Conservation (phyloP, 2,329 filamentous ascomycete genomes). For the Fonsecaea pedrosoi region DNA sequence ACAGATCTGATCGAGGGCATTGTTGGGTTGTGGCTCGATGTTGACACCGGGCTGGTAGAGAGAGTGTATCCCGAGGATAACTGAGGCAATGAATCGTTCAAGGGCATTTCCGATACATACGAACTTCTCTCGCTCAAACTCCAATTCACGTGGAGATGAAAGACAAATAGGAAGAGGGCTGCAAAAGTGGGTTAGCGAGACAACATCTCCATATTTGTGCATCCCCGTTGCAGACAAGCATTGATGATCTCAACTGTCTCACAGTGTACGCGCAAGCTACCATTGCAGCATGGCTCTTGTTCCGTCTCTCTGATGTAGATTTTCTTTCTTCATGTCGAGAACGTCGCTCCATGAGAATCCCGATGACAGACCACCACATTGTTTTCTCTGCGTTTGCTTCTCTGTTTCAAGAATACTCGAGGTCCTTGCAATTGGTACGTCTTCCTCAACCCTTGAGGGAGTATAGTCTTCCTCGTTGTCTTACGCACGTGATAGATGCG, state of each 20-base stretch:
- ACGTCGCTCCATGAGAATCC: neutral
- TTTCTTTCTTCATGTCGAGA: neutral
- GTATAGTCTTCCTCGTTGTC: neutral
- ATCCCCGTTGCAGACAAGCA: neutral
- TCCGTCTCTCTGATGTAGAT: neutral
- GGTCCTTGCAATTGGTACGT: too few species aligned
- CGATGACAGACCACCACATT: too few species aligned
- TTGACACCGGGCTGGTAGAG: slow-evolving; percentile 22
- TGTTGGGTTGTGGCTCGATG: slow-evolving; percentile 23
- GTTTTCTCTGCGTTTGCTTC: too few species aligned
- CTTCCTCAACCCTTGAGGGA: too few species aligned
- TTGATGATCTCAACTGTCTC: neutral
- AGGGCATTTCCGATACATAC: neutral
- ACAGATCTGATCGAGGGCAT: slow-evolving; percentile 22
- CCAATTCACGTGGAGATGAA: too few species aligned
- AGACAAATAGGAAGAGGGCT: neutral
- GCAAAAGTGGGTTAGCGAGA: neutral
- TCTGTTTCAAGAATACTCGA: too few species aligned
- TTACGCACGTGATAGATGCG: too few species aligned
- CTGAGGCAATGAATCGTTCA: neutral
- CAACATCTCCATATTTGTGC: neutral
- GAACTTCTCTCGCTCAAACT: neutral
- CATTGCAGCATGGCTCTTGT: neutral
- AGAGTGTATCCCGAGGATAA: slow-evolving; percentile 14
- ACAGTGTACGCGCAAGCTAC: neutral